These are phyloP conservation scores for Tuber calosporum DNA, from an alignment of 495 filamentous ascomycete species.

Conservation along the genomic window DNA sequence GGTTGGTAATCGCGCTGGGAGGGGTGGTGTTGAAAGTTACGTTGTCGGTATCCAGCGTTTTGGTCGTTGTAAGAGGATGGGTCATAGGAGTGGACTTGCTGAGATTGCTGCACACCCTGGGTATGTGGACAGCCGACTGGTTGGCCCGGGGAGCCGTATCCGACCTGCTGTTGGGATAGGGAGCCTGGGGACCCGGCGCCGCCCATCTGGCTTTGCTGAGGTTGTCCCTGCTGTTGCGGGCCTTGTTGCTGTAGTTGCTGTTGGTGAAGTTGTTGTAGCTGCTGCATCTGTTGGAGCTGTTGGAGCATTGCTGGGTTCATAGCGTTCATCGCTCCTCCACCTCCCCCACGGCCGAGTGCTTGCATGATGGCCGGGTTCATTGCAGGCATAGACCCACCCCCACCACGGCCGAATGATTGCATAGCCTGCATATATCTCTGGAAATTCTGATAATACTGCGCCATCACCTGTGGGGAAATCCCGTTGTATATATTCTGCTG, in stretches of 20 bases:
- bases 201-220: conserved; percentile 24
- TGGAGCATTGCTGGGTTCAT: conserved; percentile 70
- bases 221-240: conserved; percentile 15
- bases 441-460: conserved; percentile 94
- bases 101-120: conserved; percentile 26
- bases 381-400: conserved; percentile 47
- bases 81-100: background rate
- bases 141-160: conserved; percentile 32
- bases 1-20: conserved; percentile 42
- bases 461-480: conserved; percentile 94
- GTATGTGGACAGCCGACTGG: conserved; percentile 34
- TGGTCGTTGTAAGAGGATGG: conserved; percentile 1
- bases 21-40: conserved; percentile 41
- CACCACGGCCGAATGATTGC: conserved; percentile 56
- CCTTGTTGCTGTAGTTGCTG: conserved; percentile 47
- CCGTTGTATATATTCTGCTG: conserved; percentile 45
- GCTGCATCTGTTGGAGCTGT: conserved; percentile 81
- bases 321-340: conserved; percentile 58
- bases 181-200: conserved; percentile 28
- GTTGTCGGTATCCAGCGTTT: background rate
- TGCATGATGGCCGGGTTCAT: conserved; percentile 60
- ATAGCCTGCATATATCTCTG: conserved; percentile 92
- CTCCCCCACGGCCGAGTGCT: conserved; percentile 44
- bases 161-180: conserved; percentile 31
- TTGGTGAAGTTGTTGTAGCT: conserved; percentile 61